Evolutionary conservation across 2,329 filamentous ascomycete species (phyloP), one percentile per base, ranked within the genome.

Genomic region (Acrocalymma vagum): DNA sequence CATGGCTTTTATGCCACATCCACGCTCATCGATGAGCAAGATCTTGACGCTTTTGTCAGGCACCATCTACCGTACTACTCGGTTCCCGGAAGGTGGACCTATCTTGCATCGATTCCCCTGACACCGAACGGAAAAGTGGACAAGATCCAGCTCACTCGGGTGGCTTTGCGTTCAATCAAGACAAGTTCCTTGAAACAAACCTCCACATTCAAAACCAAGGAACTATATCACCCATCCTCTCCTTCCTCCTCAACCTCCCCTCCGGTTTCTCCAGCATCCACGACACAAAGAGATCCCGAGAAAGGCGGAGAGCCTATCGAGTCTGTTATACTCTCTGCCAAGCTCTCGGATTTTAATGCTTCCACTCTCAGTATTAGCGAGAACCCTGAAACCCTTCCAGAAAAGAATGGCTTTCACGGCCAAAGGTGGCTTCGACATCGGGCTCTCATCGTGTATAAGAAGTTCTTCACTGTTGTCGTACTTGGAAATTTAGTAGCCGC

Each of bases 61-160:
- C 60, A 66, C 28, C 63, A 65, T 14, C 72, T 80, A 38, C 78
- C 79, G 4, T 82, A 80, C 60, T 82, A 82, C 51, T 78, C 78
- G 2, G 67, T 80, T 6, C 80, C 80, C 0, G 67, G 70, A 8
- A 59, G 65, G 29, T 72, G 77, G 54, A 67, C 75, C 29, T 67
- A 71, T 17, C 60, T 79, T 5, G 51, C 67, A 0, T 60, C 65
- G 7, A 71, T 82, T 16, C 77, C 78, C 2, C 68, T 77, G n/a
- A 82, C 79, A 0, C 52, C 71, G 3, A 81, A 82, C 45, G 80
- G 80, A 28, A 82, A 82, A 62, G 72, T 80, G 29, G 75, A 82
- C 61, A 81, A 80, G 67, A 67, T 61, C 15, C 60, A 65, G 6
- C 71, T 82, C 3, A 59, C 57, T 5, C 51, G 58, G 9, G 50